Base-by-base conservation (phyloP, 2,329 filamentous ascomycete species). In the Ramularia collo-cygni region DNA sequence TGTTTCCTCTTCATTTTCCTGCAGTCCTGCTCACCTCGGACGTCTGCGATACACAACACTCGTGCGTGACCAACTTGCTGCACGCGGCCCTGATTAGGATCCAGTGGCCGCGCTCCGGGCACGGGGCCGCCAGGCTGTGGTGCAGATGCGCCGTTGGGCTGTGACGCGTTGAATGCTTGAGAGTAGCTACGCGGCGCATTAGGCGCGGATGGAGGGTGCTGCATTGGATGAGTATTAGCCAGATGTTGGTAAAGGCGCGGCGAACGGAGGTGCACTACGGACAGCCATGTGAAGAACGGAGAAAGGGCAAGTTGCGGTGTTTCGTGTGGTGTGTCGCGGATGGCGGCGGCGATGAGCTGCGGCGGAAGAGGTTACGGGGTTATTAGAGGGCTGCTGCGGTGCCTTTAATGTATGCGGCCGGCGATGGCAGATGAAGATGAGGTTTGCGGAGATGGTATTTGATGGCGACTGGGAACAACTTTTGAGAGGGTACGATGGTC, bases 1-100 rank as follows among this genome's bases (percentile, higher is more conserved):
- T 32, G 29, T 32, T 32, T 10, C 21, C 6, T 24, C 21, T 10
- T 24, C 21, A 10, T 24, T 10, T 10, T 24, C 21, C 21, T 6
- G 10, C 10, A 6, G 37, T 57, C 32, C 28, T 13, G 35, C 62
- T 39, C 56, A 72, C 69, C 70, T 69, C 70, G 59, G 35, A 73
- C 69, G 48, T 73, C 70, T 38, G 70, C 70, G 54, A 73, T 68
- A 53, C 69, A 73, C 24, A 73, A 63, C 36, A 73, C 67, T 47
- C 70, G 57, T 27, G 62, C 64, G 54, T 66, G 67, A 46, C 68
- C 68, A 37, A 67, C 57, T 48, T 72, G 70, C 48, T 71, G 64
- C 54, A 73, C 66, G 48, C 69, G 68, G 59, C 69, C 70, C 56
- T 72, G 69, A 56, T 72, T 73, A 34, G 70, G 69, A 42, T 71